Evolutionary conservation across 2,329 filamentous ascomycete species (phyloP).

Genomic region (Neodidymelliopsis sp.): DNA sequence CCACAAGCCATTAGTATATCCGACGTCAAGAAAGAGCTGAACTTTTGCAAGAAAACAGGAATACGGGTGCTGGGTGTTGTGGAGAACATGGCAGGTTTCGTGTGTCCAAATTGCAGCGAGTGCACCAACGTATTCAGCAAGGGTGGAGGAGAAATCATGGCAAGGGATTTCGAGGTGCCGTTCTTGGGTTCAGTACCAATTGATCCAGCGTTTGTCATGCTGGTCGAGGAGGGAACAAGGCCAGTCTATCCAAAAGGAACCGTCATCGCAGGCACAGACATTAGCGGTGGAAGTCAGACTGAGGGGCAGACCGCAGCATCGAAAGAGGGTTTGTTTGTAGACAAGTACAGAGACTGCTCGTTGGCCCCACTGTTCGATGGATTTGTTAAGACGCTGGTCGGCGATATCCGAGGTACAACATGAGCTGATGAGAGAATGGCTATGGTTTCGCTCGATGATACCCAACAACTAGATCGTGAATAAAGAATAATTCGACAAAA

Average conservation of each 20-base stretch:
- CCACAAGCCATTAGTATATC: constrained; percentile 93
- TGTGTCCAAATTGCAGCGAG: constrained; percentile 78
- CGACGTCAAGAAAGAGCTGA: constrained; percentile 93
- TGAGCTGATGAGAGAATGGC: background rate
- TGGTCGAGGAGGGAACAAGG: constrained; percentile 77
- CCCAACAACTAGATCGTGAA: background rate
- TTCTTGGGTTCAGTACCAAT: constrained; percentile 91
- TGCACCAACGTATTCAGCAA: constrained; percentile 94
- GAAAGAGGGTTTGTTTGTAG: constrained; percentile 60
- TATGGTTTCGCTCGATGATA: background rate
- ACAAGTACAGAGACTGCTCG: constrained; percentile 77
- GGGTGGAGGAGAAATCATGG: constrained; percentile 90
- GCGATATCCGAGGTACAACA: constrained; percentile 33
- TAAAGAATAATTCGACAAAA: no score
- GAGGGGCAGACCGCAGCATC: constrained; percentile 15
- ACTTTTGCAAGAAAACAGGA: constrained; percentile 86
- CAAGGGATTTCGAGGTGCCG: constrained; percentile 79
- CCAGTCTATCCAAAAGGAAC: constrained; percentile 76
- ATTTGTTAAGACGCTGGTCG: constrained; percentile 65
- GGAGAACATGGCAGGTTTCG: constrained; percentile 95
- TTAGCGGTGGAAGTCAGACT: constrained; percentile 33
- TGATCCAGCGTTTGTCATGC: constrained; percentile 86
- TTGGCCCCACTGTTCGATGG: constrained; percentile 71
- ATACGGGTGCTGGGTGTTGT: constrained; percentile 85
- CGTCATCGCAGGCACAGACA: constrained; percentile 42